Conservation (phyloP, 306 rosid genomes). For the Lupinus albus region DNA sequence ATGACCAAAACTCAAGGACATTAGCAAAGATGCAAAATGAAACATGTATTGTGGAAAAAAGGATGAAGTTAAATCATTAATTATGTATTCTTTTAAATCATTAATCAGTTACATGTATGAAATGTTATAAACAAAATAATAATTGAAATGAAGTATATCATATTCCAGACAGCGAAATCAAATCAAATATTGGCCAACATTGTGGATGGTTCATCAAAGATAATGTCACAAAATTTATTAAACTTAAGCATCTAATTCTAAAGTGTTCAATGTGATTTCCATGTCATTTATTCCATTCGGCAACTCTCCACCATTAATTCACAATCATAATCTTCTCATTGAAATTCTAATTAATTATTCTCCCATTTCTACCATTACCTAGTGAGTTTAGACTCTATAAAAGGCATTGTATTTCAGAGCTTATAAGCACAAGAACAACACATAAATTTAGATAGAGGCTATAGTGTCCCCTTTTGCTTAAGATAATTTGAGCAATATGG, state of each 20-base stretch:
- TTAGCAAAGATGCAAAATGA: too few relatives aligned
- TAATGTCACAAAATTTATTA: background rate
- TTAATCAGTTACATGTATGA: too few relatives aligned
- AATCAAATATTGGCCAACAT: too few relatives aligned
- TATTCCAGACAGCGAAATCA: too few relatives aligned
- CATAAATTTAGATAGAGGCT: background rate
- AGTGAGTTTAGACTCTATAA: constrained; percentile 27
- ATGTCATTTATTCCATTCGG: constrained; percentile 34
- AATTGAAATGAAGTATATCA: too few relatives aligned
- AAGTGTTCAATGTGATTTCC: constrained; percentile 25
- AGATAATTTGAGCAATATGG: constrained; percentile 34
- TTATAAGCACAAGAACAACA: too few relatives aligned
- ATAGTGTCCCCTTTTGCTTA: background rate
- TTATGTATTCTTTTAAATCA: too few relatives aligned
- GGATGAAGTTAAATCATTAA: too few relatives aligned
- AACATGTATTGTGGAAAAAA: too few relatives aligned
- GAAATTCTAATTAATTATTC: constrained; percentile 15
- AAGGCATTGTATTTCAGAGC: constrained; percentile 13
- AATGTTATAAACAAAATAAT: too few relatives aligned
- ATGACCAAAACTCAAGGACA: too few relatives aligned
- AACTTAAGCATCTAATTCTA: constrained; percentile 35
- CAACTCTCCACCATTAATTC: constrained; percentile 32
- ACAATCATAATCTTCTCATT: constrained; percentile 3
- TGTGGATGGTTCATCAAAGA: constrained; percentile 16
- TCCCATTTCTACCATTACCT: background rate